Conservation (phyloP, 164 flowering plant species). For the grape (Vitis vinifera) region ASM3070453v1 NC_081806.1:6248001-6248500, state of each 20-base stretch:
- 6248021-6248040: neutral
- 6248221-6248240: constrained; percentile 45
- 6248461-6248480: no score
- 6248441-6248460: neutral
- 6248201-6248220: constrained; percentile 83
- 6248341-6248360: constrained; percentile 89
- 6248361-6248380: constrained; percentile 88
- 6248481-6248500: no score
- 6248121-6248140: constrained; percentile 71
- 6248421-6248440: neutral
- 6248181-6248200: constrained; percentile 89
- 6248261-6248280: neutral
- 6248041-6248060: neutral
- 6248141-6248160: constrained; percentile 45
- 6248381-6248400: constrained; percentile 90
- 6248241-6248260: constrained; percentile 1
- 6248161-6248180: constrained; percentile 80
- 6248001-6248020: neutral
- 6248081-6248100: constrained; percentile 44
- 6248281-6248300: neutral
- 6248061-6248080: constrained; percentile 41
- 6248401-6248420: neutral
- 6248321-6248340: constrained; percentile 86
- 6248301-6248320: constrained; percentile 11
- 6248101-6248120: constrained; percentile 72